Conservation (phyloP, 2,329 filamentous ascomycete genomes). For the Colletotrichum tropicicola region DNA sequence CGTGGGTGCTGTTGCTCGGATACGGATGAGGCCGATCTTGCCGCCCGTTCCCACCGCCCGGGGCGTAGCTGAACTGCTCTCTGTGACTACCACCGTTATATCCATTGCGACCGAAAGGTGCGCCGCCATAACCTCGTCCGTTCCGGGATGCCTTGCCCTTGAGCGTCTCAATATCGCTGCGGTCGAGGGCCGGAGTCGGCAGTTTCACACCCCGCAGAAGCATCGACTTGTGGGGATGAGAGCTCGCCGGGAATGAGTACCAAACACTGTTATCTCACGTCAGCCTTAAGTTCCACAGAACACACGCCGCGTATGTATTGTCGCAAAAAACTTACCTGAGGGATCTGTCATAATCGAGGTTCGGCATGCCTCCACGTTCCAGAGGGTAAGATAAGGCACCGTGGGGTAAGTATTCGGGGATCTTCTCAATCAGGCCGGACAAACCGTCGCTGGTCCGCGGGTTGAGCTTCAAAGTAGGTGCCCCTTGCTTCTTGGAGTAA, state of each 20-base stretch:
- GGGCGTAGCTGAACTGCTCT: slow-evolving; percentile 63
- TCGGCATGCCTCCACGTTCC: slow-evolving; percentile 74
- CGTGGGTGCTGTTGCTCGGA: slow-evolving; percentile 26
- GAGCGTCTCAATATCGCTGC: slow-evolving; percentile 78
- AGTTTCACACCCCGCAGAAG: slow-evolving; percentile 85
- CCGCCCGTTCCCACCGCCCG: slow-evolving; percentile 33
- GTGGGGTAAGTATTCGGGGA: slow-evolving; percentile 85
- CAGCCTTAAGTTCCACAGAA: not conserved
- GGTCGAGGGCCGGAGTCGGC: slow-evolving; percentile 75
- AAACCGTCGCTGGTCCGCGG: slow-evolving; percentile 80
- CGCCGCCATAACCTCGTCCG: slow-evolving; percentile 77
- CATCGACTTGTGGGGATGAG: slow-evolving; percentile 89
- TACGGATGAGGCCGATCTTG: slow-evolving; percentile 29
- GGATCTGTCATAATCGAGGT: slow-evolving; percentile 85
- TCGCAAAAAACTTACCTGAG: slow-evolving; percentile 71
- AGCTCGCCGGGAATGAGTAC: slow-evolving; percentile 81
- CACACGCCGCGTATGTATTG: not conserved
- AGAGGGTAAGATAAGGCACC: slow-evolving; percentile 83
- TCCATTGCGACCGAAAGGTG: slow-evolving; percentile 59
- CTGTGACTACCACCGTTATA: slow-evolving; percentile 54
- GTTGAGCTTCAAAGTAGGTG: slow-evolving; percentile 75
- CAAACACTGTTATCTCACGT: slow-evolving; percentile 67
- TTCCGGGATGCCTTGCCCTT: slow-evolving; percentile 70
- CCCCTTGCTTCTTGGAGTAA: slow-evolving; percentile 87
- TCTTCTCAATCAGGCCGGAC: slow-evolving; percentile 82